Percentiles rank a stretch among this genome's conserved stretches.
phyloP scores from a whole-genome alignment of 768 basidiomycete species.

The Agrocybe praecox region DNA sequence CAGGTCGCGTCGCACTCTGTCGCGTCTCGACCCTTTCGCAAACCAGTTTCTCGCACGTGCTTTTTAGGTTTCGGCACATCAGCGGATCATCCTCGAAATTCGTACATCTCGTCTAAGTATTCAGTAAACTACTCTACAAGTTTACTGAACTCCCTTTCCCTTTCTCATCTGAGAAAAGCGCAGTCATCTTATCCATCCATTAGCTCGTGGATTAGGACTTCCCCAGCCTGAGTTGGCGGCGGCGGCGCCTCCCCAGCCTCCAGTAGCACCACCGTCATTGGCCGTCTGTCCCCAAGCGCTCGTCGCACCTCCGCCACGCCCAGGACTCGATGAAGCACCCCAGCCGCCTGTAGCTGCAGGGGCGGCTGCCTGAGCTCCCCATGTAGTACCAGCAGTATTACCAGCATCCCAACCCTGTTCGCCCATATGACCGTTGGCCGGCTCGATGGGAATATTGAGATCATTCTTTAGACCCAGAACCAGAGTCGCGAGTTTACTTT shows the following conservation, averaged over 20 bases:
- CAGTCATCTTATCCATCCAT: too few relatives aligned
- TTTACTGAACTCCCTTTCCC: too few relatives aligned
- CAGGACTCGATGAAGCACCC: slow-evolving; percentile 25
- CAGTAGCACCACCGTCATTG: slow-evolving; percentile 13
- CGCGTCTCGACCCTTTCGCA: too few relatives aligned
- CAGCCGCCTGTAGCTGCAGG: slow-evolving; percentile 21
- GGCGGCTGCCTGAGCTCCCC: slow-evolving; percentile 22
- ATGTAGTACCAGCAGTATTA: slow-evolving; percentile 22
- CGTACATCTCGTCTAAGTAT: too few relatives aligned
- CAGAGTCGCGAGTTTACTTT: slow-evolving; percentile 79
- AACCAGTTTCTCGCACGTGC: too few relatives aligned
- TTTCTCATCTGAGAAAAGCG: too few relatives aligned
- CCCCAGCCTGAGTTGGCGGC: slow-evolving; percentile 45
- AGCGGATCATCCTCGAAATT: too few relatives aligned
- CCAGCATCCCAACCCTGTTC: slow-evolving; percentile 16
- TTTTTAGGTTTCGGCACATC: too few relatives aligned
- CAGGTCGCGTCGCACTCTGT: too few relatives aligned
- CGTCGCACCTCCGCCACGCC: slow-evolving; percentile 21
- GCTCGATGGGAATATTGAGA: slow-evolving; percentile 51
- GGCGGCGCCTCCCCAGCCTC: slow-evolving; percentile 27
- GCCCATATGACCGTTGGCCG: slow-evolving; percentile 31
- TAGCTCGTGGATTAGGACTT: slow-evolving; percentile 49
- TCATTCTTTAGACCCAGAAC: slow-evolving; percentile 76
- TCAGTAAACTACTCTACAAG: too few relatives aligned
- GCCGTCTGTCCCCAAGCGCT: slow-evolving; percentile 16